These are phyloP conservation scores for Diplodia scrobiculata DNA, from an alignment of 2,329 filamentous ascomycete species.

Conservation along the genomic window DNA sequence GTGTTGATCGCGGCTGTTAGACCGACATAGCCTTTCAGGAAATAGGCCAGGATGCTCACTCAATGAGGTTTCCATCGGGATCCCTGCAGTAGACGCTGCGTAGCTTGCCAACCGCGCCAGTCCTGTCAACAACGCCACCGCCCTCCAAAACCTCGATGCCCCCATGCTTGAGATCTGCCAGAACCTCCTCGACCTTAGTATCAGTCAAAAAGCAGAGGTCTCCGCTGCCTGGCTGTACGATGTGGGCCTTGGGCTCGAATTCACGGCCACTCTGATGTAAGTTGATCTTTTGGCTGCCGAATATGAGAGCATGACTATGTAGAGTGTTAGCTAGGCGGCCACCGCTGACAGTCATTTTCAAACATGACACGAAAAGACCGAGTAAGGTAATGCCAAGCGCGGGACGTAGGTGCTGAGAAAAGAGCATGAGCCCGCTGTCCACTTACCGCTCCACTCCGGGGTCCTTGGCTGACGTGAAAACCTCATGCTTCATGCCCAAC, in stretches of 20 bases:
- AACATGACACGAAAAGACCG: no score
- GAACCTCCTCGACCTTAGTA: constrained; percentile 25
- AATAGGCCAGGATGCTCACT: constrained; percentile 22
- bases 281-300: constrained; percentile 32
- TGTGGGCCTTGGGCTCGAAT: constrained; percentile 32
- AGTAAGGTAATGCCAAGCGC: no score
- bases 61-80: constrained; percentile 32
- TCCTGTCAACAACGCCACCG: constrained; percentile 9
- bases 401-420: background rate
- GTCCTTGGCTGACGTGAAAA: constrained; percentile 18
- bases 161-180: constrained; percentile 27
- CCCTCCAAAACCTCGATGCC: constrained; percentile 27
- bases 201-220: constrained; percentile 31
- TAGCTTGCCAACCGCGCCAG: constrained; percentile 29
- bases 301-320: constrained; percentile 29
- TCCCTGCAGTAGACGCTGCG: constrained; percentile 32
- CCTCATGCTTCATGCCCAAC: constrained; percentile 31
- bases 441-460: constrained; percentile 26
- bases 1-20: background rate
- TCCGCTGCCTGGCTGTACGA: constrained; percentile 29
- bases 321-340: background rate
- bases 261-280: constrained; percentile 31
- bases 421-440: background rate
- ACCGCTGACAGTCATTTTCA: no score
- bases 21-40: background rate